Conservation (phyloP, 176 grass and related monocot genomes). For the Oryza coarctata region DNA sequence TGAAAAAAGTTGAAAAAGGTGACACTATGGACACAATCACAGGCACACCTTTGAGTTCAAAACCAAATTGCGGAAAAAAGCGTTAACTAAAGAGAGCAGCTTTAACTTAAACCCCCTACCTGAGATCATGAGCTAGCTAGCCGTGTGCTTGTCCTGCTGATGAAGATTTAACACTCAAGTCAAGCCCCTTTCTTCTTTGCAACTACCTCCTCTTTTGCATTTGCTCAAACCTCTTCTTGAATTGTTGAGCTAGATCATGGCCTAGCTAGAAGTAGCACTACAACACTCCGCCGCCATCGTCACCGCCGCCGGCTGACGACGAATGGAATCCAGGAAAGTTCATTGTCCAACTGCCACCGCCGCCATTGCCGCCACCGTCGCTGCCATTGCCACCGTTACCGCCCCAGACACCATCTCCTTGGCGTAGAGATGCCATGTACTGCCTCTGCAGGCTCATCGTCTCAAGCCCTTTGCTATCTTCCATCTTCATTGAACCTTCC, state of each 20-base stretch:
- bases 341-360: slow-evolving; percentile 53
- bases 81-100: slow-evolving; percentile 38
- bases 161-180: slow-evolving; percentile 25
- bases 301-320: slow-evolving; percentile 35
- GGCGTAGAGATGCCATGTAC: slow-evolving; percentile 48
- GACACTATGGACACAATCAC: slow-evolving; percentile 37
- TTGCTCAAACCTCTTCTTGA: slow-evolving; percentile 7
- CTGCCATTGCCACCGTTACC: slow-evolving; percentile 12
- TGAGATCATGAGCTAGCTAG: slow-evolving; percentile 43
- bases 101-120: slow-evolving; percentile 52
- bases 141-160: slow-evolving; percentile 28
- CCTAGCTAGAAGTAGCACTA: slow-evolving; percentile 25
- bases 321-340: slow-evolving; percentile 68
- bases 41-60: slow-evolving; percentile 42
- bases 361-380: slow-evolving; percentile 1
- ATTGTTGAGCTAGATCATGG: background rate
- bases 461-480: slow-evolving; percentile 37
- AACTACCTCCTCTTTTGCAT: background rate
- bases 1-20: slow-evolving; percentile 38
- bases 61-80: slow-evolving; percentile 39
- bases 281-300: slow-evolving; percentile 31
- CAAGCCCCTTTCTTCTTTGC: slow-evolving; percentile 10
- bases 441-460: slow-evolving; percentile 49
- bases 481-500: slow-evolving; percentile 54
- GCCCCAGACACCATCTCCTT: slow-evolving; percentile 53